A percentile compares a stretch with the other conserved stretches of the same genome.
phyloP scores from a whole-genome alignment of 2,329 filamentous ascomycete species.

The Trichoderma oligosporum region DNA sequence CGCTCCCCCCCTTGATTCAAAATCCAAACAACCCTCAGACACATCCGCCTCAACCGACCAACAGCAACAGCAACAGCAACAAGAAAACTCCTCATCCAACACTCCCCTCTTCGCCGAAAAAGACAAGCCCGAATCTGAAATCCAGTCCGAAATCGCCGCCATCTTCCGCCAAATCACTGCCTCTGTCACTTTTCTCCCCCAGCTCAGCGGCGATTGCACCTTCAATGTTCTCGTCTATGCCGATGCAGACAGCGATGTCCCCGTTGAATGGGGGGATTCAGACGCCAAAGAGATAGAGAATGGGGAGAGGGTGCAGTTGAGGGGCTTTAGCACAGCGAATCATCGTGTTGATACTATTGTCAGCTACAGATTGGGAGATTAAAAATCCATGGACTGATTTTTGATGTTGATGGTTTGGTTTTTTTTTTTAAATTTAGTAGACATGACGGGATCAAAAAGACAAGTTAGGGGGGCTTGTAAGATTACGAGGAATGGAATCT shows the following conservation, averaged over 20 bases:
- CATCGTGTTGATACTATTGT: slow-evolving; percentile 94
- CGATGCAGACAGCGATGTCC: slow-evolving; percentile 92
- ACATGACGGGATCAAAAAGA: neutral
- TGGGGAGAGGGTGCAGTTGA: slow-evolving; percentile 89
- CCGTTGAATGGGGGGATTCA: slow-evolving; percentile 97
- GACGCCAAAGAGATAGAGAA: slow-evolving; percentile 95
- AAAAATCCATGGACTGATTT: no score
- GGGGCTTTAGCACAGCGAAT: slow-evolving; percentile 92
- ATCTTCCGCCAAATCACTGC: slow-evolving; percentile 98
- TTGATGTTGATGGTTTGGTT: no score
- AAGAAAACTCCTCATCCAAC: slow-evolving; percentile 59
- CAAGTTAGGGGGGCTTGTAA: neutral
- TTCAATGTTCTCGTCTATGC: slow-evolving; percentile 99
- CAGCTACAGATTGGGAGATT: slow-evolving; percentile 69
- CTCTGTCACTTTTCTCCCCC: slow-evolving; percentile 92
- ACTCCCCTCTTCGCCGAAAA: slow-evolving; percentile 29
- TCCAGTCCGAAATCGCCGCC: slow-evolving; percentile 91
- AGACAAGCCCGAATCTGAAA: slow-evolving; percentile 89
- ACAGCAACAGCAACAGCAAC: slow-evolving; percentile 44
- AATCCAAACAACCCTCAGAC: slow-evolving; percentile 34
- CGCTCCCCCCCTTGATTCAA: slow-evolving; percentile 32
- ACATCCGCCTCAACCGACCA: slow-evolving; percentile 21
- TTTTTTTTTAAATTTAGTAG: neutral
- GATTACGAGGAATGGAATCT: neutral
- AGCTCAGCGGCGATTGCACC: slow-evolving; percentile 85